phyloP scores from a whole-genome alignment of 208 protist species.

The Porcisia deanei region DNA sequence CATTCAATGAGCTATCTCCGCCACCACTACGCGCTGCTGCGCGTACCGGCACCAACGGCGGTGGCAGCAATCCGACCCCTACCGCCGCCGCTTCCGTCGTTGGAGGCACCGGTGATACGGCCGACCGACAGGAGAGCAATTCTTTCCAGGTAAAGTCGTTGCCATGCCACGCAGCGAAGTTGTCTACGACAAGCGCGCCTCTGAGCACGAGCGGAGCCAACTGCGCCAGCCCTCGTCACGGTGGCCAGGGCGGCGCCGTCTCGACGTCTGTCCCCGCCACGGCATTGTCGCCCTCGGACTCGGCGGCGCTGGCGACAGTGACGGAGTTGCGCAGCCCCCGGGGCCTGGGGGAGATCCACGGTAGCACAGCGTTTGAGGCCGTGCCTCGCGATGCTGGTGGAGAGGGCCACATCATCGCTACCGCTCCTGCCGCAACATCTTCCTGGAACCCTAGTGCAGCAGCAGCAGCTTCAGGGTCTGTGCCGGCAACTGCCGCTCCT shows the following conservation, averaged over 20 bases:
- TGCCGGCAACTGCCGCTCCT: not conserved
- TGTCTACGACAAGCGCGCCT: not conserved
- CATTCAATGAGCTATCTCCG: not conserved
- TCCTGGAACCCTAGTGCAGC: not conserved
- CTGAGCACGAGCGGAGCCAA: not conserved
- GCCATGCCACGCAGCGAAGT: conserved; percentile 5
- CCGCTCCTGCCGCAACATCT: not conserved
- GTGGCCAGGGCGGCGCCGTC: not conserved
- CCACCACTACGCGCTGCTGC: not conserved
- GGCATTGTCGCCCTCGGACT: not conserved
- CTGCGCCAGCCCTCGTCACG: not conserved
- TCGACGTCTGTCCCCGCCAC: not conserved
- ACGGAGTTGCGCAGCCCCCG: not conserved
- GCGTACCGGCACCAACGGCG: not conserved
- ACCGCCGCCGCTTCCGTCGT: not conserved
- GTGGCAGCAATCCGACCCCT: not conserved
- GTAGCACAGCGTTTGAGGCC: not conserved
- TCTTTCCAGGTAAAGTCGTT: not conserved
- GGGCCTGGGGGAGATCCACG: not conserved
- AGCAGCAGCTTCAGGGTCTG: not conserved
- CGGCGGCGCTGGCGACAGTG: not conserved
- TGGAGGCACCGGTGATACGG: not conserved
- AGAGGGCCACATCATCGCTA: not conserved
- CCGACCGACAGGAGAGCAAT: not conserved
- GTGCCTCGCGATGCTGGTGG: not conserved